Evolutionary conservation across 2,329 filamentous ascomycete genomes (phyloP).

Genomic region (Pyricularia sp.): DNA sequence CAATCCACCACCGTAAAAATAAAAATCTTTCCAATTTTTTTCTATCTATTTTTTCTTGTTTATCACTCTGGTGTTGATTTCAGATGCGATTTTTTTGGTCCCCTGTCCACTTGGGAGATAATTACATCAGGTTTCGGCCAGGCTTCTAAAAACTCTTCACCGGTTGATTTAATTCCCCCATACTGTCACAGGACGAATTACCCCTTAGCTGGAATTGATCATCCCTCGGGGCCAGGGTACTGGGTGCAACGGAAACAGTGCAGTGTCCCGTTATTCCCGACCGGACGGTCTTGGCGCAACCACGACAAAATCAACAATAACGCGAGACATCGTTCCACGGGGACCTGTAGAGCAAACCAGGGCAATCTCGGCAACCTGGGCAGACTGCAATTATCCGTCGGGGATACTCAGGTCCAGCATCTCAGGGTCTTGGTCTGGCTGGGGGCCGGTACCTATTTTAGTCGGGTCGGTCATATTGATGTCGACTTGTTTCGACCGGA

Average conservation of each 20-base stretch:
- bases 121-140: background rate
- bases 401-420: background rate
- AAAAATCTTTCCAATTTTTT: background rate
- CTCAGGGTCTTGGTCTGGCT: background rate
- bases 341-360: background rate
- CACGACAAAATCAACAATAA: background rate
- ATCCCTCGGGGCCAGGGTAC: background rate
- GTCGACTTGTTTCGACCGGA: background rate
- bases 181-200: background rate
- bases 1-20: background rate
- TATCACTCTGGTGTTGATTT: background rate
- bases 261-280: background rate
- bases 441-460: background rate
- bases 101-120: background rate
- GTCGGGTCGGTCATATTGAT: background rate
- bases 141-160: background rate
- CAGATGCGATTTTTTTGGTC: background rate
- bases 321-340: background rate
- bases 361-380: background rate
- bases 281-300: background rate
- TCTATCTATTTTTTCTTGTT: background rate
- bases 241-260: background rate
- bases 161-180: background rate
- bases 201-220: background rate
- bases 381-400: background rate